Evolutionary conservation across 179 eudicot genomes (phyloP), one percentile per base, ranked within the genome.

Genomic region (Pouteria campechiana): DNA sequence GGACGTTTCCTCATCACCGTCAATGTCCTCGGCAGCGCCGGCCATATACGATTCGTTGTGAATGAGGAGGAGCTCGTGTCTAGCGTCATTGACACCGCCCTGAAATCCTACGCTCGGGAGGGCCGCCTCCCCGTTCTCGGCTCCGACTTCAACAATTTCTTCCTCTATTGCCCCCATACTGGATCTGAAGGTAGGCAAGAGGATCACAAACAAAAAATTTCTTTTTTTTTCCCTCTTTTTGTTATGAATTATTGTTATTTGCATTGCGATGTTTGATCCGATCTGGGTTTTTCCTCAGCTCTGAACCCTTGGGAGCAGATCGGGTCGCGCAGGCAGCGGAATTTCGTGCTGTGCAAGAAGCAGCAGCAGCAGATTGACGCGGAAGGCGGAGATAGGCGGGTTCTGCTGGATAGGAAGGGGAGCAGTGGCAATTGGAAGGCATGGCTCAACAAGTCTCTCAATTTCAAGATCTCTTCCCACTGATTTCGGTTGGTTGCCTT

Each of bases 81-180:
- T 6, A 37, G 60, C 31, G 79, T 80, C 14, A 76, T 80, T 4
- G 82, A 79, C 33, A 73, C 56, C 54, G 74, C 78, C 0, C 60
- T 83, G 53, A 83, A 80, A 62, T 63, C 65, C 4, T 83, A 83
- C 40, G 85, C 82, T 28, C 76, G 85, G 5, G 94, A 79, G 39
- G 85, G 82, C 0, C 65, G 94, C 15, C 74, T 83, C 4, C 94
- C 94, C 2, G 50, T 80, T 40, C 89, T 83, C 4, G 89, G 94
- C 3, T 70, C 89, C 1, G 59, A 83, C 55, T 46, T 72, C 21
- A 43, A 76, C 17, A 57, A 62, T 41, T 79, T 83, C 21, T 46
- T 79, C 6, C 75, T 83, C 5, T 76, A 83, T 28, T 76, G 79
- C 30, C 82, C 89, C 9, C 31, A 33, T 46, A 41, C 62, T 41